A percentile compares a stretch with the other conserved stretches of the same genome.
Conservation (phyloP, 176 grass and related monocot genomes). For the bread wheat (Triticum aestivum) region DNA sequence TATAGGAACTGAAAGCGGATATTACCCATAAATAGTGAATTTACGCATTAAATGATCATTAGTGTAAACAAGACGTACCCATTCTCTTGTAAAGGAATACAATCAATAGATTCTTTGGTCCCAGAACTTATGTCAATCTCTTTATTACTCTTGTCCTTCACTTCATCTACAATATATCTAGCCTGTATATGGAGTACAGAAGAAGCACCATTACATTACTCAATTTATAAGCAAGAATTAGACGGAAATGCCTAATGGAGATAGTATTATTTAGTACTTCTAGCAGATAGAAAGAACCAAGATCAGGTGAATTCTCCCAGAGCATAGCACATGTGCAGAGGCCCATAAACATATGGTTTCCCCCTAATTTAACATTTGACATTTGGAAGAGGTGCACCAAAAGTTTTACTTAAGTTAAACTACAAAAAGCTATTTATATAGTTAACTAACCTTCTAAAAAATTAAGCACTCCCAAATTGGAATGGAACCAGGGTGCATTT, state of each 20-base stretch:
- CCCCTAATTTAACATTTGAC: not conserved
- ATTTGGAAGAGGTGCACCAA: not conserved
- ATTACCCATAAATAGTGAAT: slow-evolving; percentile 5
- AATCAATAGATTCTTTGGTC: slow-evolving; percentile 37
- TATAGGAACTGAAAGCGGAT: not conserved
- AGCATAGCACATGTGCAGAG: slow-evolving; percentile 4
- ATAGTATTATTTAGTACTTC: not conserved
- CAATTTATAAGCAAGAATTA: not conserved
- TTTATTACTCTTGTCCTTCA: slow-evolving; percentile 70
- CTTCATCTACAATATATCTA: slow-evolving; percentile 72
- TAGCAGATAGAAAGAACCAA: not conserved
- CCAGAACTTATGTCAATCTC: slow-evolving; percentile 49
- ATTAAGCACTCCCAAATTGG: not conserved
- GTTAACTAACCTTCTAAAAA: not conserved
- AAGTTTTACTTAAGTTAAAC: not conserved
- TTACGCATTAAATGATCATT: slow-evolving; percentile 5
- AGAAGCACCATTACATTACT: slow-evolving; percentile 13
- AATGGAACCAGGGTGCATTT: not conserved
- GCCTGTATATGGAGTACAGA: slow-evolving; percentile 44
- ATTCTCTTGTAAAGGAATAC: slow-evolving; percentile 63
- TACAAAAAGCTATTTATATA: not conserved
- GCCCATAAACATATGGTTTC: slow-evolving; percentile 3
- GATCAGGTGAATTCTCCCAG: slow-evolving; percentile 4
- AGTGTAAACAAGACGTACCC: slow-evolving; percentile 43
- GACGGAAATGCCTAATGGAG: too few species aligned